Base-by-base conservation (phyloP, 2,329 filamentous ascomycete species). In the Zymoseptoria pseudotritici region DNA sequence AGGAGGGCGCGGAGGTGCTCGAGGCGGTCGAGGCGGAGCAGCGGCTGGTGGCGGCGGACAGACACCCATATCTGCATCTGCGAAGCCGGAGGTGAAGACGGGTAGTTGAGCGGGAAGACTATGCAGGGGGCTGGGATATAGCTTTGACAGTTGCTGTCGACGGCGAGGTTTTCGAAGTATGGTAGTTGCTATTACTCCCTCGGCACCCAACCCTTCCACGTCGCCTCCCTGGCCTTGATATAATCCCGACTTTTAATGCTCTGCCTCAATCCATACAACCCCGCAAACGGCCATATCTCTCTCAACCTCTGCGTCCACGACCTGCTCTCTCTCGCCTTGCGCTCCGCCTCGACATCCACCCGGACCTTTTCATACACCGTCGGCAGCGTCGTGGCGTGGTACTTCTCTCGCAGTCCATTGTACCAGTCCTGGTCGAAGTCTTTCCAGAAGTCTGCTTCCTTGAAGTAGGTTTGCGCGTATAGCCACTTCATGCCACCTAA, bases 391-490 rank as follows among this genome's bases (percentile, higher is more conserved):
- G 75, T 74, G 0, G 87, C 86, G 4, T 77, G 73, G 67, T 88
- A 89, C 67, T 81, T 83, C 22, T 72, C 70, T 19, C 86, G 75
- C 56, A 89, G 72, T 2, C 69, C 71, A 52, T 87, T 82, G 62
- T 89, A 88, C 68, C 82, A 82, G 7, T 74, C 66, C 46, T 78
- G 76, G 68, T 87, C 82, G 62, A 88, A 89, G 57, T 83, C 78
- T 9, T 76, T 71, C 86, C 86, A 89, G 70, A 90, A 90, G 64
- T 89, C 86, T 0, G 82, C 79, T 69, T 87, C 82, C 2, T 79
- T 82, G 70, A 88, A 88, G 72, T 86, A 89, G 0, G 84, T 83
- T 59, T 89, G 86, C 0, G 86, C 85, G 63, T 90, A 90, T 1
- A 90, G 74, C 77, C 85, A 88, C 73, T 89, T 89, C 76, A 84